Percentiles rank a stretch among this genome's conserved stretches.
Evolutionary conservation across 2,329 filamentous ascomycete species (phyloP).

Genomic region (Cadophora sp.): DNA sequence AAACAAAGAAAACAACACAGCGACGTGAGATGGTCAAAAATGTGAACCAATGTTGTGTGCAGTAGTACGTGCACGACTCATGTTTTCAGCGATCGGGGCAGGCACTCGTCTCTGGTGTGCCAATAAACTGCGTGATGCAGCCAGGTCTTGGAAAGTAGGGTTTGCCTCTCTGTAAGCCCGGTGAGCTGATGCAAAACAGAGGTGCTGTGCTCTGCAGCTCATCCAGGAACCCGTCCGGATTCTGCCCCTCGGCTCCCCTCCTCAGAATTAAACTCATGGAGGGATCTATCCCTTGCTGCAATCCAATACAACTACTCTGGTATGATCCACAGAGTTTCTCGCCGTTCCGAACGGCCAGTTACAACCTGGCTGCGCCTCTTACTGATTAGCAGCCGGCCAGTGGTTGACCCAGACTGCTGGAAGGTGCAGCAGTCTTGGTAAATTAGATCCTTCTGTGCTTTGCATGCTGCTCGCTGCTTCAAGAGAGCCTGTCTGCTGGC

Average conservation of each 20-base stretch:
- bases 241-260: not conserved
- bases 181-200: conserved; percentile 4
- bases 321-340: conserved; percentile 7
- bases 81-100: not conserved
- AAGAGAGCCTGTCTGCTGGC: conserved; percentile 5
- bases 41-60: not conserved
- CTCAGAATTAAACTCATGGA: not conserved
- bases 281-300: conserved; percentile 1
- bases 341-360: not conserved
- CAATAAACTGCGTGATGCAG: not conserved
- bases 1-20: conserved; percentile 6
- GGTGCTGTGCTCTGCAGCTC: conserved; percentile 3
- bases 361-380: not conserved
- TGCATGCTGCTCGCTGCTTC: not conserved
- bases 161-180: not conserved
- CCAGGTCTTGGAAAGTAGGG: not conserved
- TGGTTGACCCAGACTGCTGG: conserved; percentile 24
- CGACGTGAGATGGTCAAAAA: not conserved
- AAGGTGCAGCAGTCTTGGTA: conserved; percentile 20
- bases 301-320: not conserved
- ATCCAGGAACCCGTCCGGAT: conserved; percentile 14
- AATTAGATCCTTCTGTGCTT: not conserved
- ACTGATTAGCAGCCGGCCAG: conserved; percentile 13
- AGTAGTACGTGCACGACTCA: not conserved
- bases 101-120: not conserved